Conservation (phyloP, 768 basidiomycete species). For the Mycena kentingensis region DNA sequence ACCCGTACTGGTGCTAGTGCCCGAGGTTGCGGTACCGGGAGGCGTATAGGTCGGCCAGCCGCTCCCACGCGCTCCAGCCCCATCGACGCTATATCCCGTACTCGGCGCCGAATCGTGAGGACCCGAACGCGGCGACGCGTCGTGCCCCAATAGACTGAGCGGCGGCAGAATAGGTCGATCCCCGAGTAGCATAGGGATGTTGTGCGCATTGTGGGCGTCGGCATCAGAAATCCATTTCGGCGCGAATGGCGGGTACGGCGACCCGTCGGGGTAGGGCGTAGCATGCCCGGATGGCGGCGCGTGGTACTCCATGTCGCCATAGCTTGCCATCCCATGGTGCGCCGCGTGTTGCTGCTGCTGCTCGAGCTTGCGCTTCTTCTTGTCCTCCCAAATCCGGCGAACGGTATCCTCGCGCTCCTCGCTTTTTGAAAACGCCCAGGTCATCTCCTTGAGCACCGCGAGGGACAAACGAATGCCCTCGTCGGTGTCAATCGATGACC, state of each 20-base stretch:
- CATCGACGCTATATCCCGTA: conserved; percentile 51
- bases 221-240: conserved; percentile 23
- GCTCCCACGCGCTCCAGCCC: conserved; percentile 46
- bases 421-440: conserved; percentile 77
- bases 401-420: conserved; percentile 71
- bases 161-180: conserved; percentile 53
- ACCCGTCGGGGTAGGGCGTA: not conserved
- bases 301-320: conserved; percentile 19
- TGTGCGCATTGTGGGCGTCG: conserved; percentile 6
- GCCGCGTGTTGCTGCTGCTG: conserved; percentile 25
- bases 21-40: conserved; percentile 57
- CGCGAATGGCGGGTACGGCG: conserved; percentile 13
- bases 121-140: conserved; percentile 33
- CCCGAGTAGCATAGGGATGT: conserved; percentile 20
- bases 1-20: conserved; percentile 46
- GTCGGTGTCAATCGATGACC: conserved; percentile 36
- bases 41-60: conserved; percentile 68
- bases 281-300: not conserved
- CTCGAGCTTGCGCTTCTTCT: conserved; percentile 35
- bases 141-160: conserved; percentile 36
- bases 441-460: conserved; percentile 75
- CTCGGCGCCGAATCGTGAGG: conserved; percentile 52
- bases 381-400: conserved; percentile 52
- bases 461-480: conserved; percentile 62
- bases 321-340: conserved; percentile 2